phyloP scores from a whole-genome alignment of 1,284 basidiomycete genomes.

The Ganoderma resinaceum region DNA sequence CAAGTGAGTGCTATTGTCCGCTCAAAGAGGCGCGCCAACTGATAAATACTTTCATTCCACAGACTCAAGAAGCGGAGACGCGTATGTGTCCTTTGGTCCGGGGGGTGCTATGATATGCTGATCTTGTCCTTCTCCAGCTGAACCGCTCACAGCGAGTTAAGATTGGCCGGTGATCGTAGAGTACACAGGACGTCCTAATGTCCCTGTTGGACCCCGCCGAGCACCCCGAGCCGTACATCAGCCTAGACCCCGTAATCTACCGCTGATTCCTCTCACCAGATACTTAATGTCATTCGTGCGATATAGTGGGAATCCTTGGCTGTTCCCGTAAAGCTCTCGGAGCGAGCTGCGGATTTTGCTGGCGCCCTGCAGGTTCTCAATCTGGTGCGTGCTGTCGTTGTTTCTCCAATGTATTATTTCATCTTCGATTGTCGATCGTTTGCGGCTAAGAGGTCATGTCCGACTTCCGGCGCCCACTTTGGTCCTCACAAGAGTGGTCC shows the following conservation, averaged over 20 bases:
- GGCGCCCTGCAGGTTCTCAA: background rate
- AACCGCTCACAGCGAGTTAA: slow-evolving; percentile 37
- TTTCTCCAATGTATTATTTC: background rate
- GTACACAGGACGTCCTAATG: slow-evolving; percentile 13
- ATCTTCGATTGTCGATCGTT: background rate
- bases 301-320: slow-evolving; percentile 1
- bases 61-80: slow-evolving; percentile 70
- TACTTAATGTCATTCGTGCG: background rate
- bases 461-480: background rate
- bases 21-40: background rate
- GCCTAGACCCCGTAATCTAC: slow-evolving; percentile 24
- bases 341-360: background rate
- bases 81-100: slow-evolving; percentile 41
- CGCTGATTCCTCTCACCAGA: slow-evolving; percentile 30
- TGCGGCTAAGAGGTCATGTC: background rate
- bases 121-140: slow-evolving; percentile 22
- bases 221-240: slow-evolving; percentile 24
- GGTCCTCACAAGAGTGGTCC: background rate
- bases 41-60: slow-evolving; percentile 14
- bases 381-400: slow-evolving; percentile 1
- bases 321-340: slow-evolving; percentile 6
- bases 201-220: slow-evolving; percentile 20
- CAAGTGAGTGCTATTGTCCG: slow-evolving; percentile 62
- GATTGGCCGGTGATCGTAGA: slow-evolving; percentile 36
- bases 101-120: slow-evolving; percentile 4